Evolutionary conservation across 2,329 filamentous ascomycete species (phyloP).

Genomic region (Hypoxylon sp.): DNA sequence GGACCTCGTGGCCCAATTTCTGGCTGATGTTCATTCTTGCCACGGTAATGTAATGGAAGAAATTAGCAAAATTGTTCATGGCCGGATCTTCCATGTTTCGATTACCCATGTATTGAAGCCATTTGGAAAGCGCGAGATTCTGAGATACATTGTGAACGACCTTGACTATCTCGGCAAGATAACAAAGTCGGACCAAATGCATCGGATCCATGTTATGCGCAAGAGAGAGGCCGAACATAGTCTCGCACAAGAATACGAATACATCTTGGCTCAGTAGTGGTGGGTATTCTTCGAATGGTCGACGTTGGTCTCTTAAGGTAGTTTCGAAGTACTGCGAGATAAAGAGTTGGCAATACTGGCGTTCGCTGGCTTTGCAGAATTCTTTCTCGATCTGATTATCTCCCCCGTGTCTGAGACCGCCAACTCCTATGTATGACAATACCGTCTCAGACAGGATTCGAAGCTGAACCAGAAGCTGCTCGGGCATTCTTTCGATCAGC

Average conservation of each 20-base stretch:
- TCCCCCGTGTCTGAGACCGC: conserved; percentile 72
- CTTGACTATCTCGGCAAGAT: conserved; percentile 91
- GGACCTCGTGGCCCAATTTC: conserved; percentile 44
- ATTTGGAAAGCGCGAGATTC: conserved; percentile 65
- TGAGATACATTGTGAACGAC: conserved; percentile 73
- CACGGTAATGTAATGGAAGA: conserved; percentile 64
- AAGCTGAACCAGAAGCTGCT: conserved; percentile 86
- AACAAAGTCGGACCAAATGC: conserved; percentile 86
- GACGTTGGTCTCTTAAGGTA: conserved; percentile 57
- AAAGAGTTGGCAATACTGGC: conserved; percentile 83
- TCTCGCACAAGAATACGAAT: conserved; percentile 86
- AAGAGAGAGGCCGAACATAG: conserved; percentile 76
- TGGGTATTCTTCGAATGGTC: conserved; percentile 61
- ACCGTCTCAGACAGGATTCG: conserved; percentile 91
- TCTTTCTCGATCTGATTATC: conserved; percentile 75
- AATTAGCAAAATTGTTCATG: conserved; percentile 68
- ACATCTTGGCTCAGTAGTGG: conserved; percentile 77
- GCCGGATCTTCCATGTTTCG: conserved; percentile 60
- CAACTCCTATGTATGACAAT: conserved; percentile 84
- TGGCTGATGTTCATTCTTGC: conserved; percentile 59
- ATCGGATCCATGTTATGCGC: conserved; percentile 79
- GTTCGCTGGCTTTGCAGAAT: conserved; percentile 75
- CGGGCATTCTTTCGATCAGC: conserved; percentile 85
- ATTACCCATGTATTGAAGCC: conserved; percentile 61
- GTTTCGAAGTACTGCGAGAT: conserved; percentile 67